phyloP scores from a whole-genome alignment of 108 stramenopile species.

The Cyclotella baltica region DNA sequence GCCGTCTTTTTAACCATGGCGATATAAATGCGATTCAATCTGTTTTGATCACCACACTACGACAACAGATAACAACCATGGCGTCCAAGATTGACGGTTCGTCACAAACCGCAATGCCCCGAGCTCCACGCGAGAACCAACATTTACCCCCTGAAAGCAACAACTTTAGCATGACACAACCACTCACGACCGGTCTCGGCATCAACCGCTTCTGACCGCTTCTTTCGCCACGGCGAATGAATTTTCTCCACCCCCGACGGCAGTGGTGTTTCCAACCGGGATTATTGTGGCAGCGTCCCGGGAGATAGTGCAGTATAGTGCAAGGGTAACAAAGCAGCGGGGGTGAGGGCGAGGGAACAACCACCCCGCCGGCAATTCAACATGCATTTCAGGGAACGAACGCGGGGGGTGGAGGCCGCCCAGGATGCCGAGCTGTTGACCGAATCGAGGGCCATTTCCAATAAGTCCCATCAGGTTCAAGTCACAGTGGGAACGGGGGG shows the following conservation, averaged over 20 bases:
- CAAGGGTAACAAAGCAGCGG: neutral
- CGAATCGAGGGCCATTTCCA: conserved; percentile 8
- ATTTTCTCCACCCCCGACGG: neutral
- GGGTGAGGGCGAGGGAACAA: neutral
- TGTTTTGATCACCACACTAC: no score
- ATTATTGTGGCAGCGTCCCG: neutral
- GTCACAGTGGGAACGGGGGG: neutral
- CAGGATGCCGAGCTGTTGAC: conserved; percentile 1
- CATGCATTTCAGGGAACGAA: neutral
- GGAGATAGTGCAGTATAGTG: neutral
- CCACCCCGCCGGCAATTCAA: no score
- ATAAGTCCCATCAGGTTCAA: neutral
- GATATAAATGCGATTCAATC: no score
- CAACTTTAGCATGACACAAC: no score
- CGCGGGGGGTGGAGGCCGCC: neutral
- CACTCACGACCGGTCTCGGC: neutral
- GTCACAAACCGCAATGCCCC: no score
- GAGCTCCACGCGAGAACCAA: no score
- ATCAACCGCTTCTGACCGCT: neutral
- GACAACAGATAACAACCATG: no score
- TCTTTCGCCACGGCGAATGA: conserved; percentile 2
- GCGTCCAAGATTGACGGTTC: no score
- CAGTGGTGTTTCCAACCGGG: neutral
- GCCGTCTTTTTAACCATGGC: no score
- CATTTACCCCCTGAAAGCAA: no score